Conservation (phyloP, 495 filamentous ascomycete species). For the Penicillium argentinense region DNA sequence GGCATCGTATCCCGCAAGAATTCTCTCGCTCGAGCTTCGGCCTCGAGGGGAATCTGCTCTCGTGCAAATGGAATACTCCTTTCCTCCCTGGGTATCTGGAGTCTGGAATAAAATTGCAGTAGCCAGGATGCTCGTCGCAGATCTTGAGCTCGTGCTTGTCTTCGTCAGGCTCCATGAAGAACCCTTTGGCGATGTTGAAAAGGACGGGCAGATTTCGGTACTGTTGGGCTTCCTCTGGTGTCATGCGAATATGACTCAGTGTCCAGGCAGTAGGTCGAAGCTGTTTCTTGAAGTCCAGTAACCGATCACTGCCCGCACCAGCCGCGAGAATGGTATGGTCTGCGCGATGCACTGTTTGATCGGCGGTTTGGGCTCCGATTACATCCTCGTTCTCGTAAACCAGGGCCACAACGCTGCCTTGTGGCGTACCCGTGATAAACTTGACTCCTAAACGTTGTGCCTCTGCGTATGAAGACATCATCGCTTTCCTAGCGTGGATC, state of each 20-base stretch:
- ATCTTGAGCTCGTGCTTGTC: conserved; percentile 54
- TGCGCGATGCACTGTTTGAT: conserved; percentile 34
- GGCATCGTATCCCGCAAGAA: conserved; percentile 53
- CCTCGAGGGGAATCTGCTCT: conserved; percentile 47
- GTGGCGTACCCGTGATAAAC: conserved; percentile 39
- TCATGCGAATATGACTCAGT: conserved; percentile 50
- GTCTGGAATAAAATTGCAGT: conserved; percentile 44
- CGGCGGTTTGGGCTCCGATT: conserved; percentile 35
- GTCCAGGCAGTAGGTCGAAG: conserved; percentile 56
- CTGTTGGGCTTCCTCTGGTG: conserved; percentile 35
- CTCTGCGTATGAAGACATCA: conserved; percentile 44
- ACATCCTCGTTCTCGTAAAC: conserved; percentile 34
- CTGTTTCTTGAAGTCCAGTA: conserved; percentile 54
- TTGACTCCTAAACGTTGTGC: conserved; percentile 43
- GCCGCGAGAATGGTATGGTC: conserved; percentile 45
- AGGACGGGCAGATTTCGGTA: conserved; percentile 51
- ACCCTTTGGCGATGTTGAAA: conserved; percentile 52
- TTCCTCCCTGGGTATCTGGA: conserved; percentile 18
- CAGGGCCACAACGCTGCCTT: conserved; percentile 39
- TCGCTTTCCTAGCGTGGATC: conserved; percentile 49
- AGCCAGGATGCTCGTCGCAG: conserved; percentile 58
- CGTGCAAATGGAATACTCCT: conserved; percentile 46
- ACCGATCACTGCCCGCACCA: conserved; percentile 44
- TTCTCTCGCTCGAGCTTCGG: conserved; percentile 39
- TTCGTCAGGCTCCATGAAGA: conserved; percentile 57